These are phyloP conservation scores for Syncephalastrum sp. DNA, from an alignment of 371 early-diverging fungal species.

Conservation along the genomic window DNA sequence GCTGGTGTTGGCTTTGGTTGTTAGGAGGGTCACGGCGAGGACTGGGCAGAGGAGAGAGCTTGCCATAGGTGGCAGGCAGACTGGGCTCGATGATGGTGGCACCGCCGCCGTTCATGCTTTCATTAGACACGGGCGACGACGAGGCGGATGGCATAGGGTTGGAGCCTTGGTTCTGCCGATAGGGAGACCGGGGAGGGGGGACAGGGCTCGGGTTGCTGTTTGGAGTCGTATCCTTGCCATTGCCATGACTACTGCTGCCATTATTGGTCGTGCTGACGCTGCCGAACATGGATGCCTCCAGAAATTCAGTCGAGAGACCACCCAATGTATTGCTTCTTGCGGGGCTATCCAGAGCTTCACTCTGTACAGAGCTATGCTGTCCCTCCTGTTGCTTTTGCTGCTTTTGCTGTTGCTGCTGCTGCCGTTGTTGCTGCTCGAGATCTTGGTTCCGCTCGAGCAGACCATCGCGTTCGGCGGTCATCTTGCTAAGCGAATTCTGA, in stretches of 20 bases:
- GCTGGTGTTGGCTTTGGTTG: neutral
- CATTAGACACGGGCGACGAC: slow-evolving; percentile 6
- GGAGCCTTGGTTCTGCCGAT: slow-evolving; percentile 21
- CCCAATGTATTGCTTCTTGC: too few relatives aligned
- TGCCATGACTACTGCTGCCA: neutral
- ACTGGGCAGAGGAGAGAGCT: neutral
- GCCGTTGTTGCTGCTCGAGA: slow-evolving; percentile 11
- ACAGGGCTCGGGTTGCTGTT: slow-evolving; percentile 17
- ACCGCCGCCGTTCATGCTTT: slow-evolving; percentile 7
- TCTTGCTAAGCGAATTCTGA: slow-evolving; percentile 42
- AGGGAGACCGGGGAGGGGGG: slow-evolving; percentile 46
- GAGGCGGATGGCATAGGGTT: neutral
- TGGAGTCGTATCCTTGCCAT: neutral
- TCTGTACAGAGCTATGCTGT: too few relatives aligned
- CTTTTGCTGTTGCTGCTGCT: slow-evolving; percentile 3
- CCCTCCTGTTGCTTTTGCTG: neutral
- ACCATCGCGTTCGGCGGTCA: slow-evolving; percentile 46
- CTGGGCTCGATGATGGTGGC: slow-evolving; percentile 15
- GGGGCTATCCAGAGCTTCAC: too few relatives aligned
- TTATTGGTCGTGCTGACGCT: slow-evolving; percentile 1
- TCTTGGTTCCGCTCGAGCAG: slow-evolving; percentile 22
- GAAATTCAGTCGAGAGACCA: too few relatives aligned
- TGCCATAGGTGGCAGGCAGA: slow-evolving; percentile 12
- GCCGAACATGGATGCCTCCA: too few relatives aligned
- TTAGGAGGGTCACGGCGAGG: neutral